These are phyloP conservation scores for Metschnikowia shivogae DNA, from an alignment of 805 yeast genomes.

Conservation along the genomic window DNA sequence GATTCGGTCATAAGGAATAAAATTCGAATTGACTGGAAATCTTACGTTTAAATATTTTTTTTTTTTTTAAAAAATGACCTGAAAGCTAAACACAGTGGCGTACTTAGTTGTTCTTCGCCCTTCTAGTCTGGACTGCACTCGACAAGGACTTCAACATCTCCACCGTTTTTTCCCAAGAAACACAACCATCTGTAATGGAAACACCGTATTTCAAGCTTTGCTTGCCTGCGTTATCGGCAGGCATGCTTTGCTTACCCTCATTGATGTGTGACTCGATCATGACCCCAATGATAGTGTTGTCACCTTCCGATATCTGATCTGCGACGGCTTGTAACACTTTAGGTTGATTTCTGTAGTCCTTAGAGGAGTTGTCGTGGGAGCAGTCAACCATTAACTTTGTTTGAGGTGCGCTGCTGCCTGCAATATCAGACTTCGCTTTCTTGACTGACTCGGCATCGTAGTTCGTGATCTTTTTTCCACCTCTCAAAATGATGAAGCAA, in stretches of 20 bases:
- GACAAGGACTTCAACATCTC: constrained; percentile 67
- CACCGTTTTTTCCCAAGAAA: constrained; percentile 83
- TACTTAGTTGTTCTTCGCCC: constrained; percentile 4
- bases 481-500: constrained; percentile 88
- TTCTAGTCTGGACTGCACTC: constrained; percentile 71
- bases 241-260: constrained; percentile 87
- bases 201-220: constrained; percentile 79
- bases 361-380: constrained; percentile 93
- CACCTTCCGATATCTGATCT: constrained; percentile 75
- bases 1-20: background rate
- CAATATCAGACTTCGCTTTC: constrained; percentile 46
- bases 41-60: background rate
- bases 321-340: constrained; percentile 74
- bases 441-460: constrained; percentile 72
- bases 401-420: constrained; percentile 49
- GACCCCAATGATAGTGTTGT: constrained; percentile 76
- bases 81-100: background rate
- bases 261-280: constrained; percentile 93
- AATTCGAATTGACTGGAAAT: background rate
- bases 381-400: constrained; percentile 84
- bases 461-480: constrained; percentile 92
- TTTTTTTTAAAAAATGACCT: background rate
- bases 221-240: constrained; percentile 63
- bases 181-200: constrained; percentile 97
- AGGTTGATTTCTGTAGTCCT: constrained; percentile 91